A percentile compares a stretch with the other conserved stretches of the same genome.
These are phyloP conservation scores for Hypoxylon intermedium DNA, from an alignment of 495 filamentous ascomycete species.

Conservation along the genomic window DNA sequence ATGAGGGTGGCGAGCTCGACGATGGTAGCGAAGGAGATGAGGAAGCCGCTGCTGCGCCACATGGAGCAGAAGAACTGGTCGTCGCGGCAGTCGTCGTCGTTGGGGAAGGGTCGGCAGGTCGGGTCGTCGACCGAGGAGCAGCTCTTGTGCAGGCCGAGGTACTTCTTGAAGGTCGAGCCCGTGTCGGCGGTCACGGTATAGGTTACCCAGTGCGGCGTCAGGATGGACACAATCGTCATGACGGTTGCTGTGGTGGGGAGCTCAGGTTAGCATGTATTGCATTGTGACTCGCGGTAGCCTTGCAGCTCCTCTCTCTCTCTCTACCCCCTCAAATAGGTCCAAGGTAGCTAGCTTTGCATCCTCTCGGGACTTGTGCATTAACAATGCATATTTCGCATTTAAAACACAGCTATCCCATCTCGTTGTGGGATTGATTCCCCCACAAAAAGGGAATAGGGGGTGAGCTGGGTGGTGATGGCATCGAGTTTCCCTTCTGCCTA, in stretches of 20 bases:
- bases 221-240: conserved; percentile 76
- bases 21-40: conserved; percentile 82
- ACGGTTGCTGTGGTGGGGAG: conserved; percentile 66
- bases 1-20: conserved; percentile 77
- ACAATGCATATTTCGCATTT: conserved; percentile 1
- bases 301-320: neutral
- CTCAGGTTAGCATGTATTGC: conserved; percentile 21
- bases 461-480: conserved; percentile 10
- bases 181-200: conserved; percentile 66
- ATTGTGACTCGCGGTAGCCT: neutral
- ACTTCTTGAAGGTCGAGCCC: conserved; percentile 65
- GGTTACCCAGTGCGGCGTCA: conserved; percentile 80
- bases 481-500: conserved; percentile 27
- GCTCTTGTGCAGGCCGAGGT: conserved; percentile 78
- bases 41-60: conserved; percentile 87
- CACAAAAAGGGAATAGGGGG: neutral
- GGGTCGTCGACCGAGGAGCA: conserved; percentile 63
- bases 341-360: conserved; percentile 4
- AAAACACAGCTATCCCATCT: neutral
- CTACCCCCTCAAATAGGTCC: neutral
- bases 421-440: neutral
- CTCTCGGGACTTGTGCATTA: neutral
- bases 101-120: conserved; percentile 60
- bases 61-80: conserved; percentile 86
- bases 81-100: conserved; percentile 71